Evolutionary conservation across 1,284 basidiomycete species (phyloP), one percentile per base, ranked within the genome.

Genomic region (Pascua guehoae): DNA sequence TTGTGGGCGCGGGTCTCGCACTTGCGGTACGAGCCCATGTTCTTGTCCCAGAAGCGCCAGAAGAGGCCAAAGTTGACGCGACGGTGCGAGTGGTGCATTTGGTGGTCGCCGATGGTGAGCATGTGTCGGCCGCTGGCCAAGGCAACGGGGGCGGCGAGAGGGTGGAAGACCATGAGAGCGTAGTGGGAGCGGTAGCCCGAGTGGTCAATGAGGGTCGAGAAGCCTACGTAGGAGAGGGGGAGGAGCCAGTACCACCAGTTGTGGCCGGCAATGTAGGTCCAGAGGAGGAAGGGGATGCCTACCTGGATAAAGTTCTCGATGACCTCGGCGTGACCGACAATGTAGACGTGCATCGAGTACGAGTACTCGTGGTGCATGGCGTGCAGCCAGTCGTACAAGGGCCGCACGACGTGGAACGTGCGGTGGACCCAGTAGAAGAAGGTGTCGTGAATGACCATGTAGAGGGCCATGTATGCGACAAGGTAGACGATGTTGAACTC

Each of bases 291-390:
- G 9, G 51, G 51, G 38, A 52, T 12, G 38, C 51, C 51, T 37
- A 52, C 51, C 51, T 52, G 52, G 38, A 52, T 14, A n/a, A 52
- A 52, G 44, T 52, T 52, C 37, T 52, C 51, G 44, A 47, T 8
- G 8, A 52, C 15, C 51, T 52, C 51, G 43, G 51, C 51, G 51
- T 52, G 51, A 11, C 51, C 51, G 17, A 52, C 51, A 36, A 52
- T 45, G 44, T 52, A 52, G 17, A 46, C 43, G 38, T 52, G 51
- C 51, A 52, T 52, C 17, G 51, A 37, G 51, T 52, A 47, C 51
- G 51, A 46, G 51, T 52, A 52, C 51, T 52, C 51, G 51, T 52
- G 51, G 51, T 52, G 51, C 51, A 52, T 52, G 12, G 43, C 51
- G 51, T 52, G 51, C 12, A 52, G 16, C 37, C 12, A 17, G 51